These are phyloP conservation scores for Ambrosia hybrid DNA, from an alignment of 140 eudicot species.

Conservation along the genomic window DNA sequence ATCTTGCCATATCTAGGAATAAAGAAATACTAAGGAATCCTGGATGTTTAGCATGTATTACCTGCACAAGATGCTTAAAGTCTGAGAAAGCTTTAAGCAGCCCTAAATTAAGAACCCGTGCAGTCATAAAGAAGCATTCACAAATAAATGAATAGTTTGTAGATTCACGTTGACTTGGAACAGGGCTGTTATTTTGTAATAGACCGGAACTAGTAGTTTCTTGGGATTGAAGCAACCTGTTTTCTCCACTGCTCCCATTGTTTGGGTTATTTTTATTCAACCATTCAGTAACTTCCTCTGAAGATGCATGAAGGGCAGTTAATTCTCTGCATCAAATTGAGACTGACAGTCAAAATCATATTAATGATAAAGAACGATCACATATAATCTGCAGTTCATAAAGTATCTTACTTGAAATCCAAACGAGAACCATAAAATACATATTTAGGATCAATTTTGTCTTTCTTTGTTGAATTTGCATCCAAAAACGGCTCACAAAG, in stretches of 20 bases:
- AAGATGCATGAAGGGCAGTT: slow-evolving; percentile 96
- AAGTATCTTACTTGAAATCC: slow-evolving; percentile 67
- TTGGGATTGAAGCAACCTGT: slow-evolving; percentile 62
- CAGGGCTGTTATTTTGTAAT: slow-evolving; percentile 32
- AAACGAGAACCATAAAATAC: slow-evolving; percentile 67
- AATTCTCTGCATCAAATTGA: slow-evolving; percentile 50
- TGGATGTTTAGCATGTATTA: slow-evolving; percentile 5
- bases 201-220: slow-evolving; percentile 56
- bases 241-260: slow-evolving; percentile 43
- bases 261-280: slow-evolving; percentile 35
- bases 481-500: slow-evolving; percentile 93
- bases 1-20: no score
- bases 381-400: neutral
- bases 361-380: neutral
- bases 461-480: slow-evolving; percentile 75
- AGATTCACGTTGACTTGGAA: slow-evolving; percentile 36
- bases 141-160: slow-evolving; percentile 76
- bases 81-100: slow-evolving; percentile 90
- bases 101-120: slow-evolving; percentile 94
- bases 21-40: no score
- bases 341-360: slow-evolving; percentile 1
- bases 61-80: slow-evolving; percentile 98
- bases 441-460: slow-evolving; percentile 89
- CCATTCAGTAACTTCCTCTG: slow-evolving; percentile 90
- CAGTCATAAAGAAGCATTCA: slow-evolving; percentile 99